These are phyloP conservation scores for Torulaspora maleeae DNA, from an alignment of 805 yeast species.

Conservation along the genomic window DNA sequence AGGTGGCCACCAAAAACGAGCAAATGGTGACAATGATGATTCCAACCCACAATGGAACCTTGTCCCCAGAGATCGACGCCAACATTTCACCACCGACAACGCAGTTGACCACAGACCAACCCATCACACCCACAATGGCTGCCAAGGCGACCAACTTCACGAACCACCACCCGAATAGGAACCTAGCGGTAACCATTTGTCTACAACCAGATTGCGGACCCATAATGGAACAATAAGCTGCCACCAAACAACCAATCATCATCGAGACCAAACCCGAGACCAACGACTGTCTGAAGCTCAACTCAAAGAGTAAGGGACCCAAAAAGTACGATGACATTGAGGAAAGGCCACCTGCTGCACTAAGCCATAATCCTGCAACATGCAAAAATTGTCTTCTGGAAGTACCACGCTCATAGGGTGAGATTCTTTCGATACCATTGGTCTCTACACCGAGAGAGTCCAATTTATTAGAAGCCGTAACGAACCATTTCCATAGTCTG, in stretches of 20 bases:
- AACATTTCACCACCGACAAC: conserved; percentile 86
- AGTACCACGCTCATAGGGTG: conserved; percentile 60
- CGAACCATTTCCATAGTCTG: neutral
- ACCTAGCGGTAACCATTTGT: conserved; percentile 81
- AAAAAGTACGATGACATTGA: conserved; percentile 81
- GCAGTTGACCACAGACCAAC: conserved; percentile 93
- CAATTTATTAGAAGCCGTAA: conserved; percentile 40
- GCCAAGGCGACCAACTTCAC: conserved; percentile 71
- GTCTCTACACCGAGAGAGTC: conserved; percentile 65
- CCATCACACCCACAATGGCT: conserved; percentile 70
- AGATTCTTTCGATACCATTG: conserved; percentile 72
- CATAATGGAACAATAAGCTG: conserved; percentile 79
- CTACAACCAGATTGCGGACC: conserved; percentile 90
- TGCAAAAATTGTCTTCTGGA: conserved; percentile 37
- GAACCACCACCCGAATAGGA: conserved; percentile 79
- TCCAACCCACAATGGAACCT: conserved; percentile 68
- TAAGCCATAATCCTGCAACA: conserved; percentile 73
- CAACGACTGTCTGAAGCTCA: conserved; percentile 63
- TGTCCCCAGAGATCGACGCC: conserved; percentile 57
- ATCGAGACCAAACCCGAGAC: conserved; percentile 60
- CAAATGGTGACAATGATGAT: conserved; percentile 63
- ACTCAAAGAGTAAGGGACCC: conserved; percentile 66
- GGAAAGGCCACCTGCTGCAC: conserved; percentile 84
- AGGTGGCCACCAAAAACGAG: conserved; percentile 63
- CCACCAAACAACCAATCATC: conserved; percentile 65